Evolutionary conservation across 371 early-diverging fungal genomes (phyloP), one percentile per base, ranked within the genome.

Genomic region (Coemansia sp.): DNA sequence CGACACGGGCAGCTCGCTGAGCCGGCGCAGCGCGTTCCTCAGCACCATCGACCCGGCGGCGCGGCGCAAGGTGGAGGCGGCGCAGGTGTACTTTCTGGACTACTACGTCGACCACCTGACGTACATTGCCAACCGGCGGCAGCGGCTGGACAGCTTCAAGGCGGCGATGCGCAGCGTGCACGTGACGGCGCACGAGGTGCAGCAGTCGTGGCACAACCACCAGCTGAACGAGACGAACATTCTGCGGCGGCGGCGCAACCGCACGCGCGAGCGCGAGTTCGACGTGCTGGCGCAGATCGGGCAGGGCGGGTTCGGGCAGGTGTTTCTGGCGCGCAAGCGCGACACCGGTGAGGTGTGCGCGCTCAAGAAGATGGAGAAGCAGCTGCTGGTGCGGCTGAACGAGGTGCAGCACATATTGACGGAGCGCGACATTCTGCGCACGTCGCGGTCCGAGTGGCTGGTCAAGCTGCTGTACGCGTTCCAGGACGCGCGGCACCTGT

Each of bases 251-350:
- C 82, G 91, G 3, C 82, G 92, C 33, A 85, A 82, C 10, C 77
- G 90, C 8, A 83, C 84, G 3, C 75, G 83, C 2, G 78, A 88
- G 49, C 72, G 81, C 16, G 80, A 87, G 63, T 93, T 92, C 76
- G 78, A 85, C 41, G 81, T 91, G 59, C 64, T 91, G 57, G 81
- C 83, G 6, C 92, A 93, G 65, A 86, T 93, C 26, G 93, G 93
- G 0, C 93, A 93, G 72, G 92, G 92, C 3, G 92, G 93, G 11
- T 92, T 91, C 61, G 92, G 93, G 0, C 87, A 90, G 68, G 80
- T 89, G 34, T 89, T 78, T 69, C 63, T 89, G 64, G 89, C 86
- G 2, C 63, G 81, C 39, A 88, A 89, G 65, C 77, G 80, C 16
- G 87, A 86, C 61, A 81, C 84, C 0, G 72, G 77, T 35, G 86